These are phyloP conservation scores for Aegilops speltoides DNA, from an alignment of 176 grass and related monocot species.

Conservation along the genomic window DNA sequence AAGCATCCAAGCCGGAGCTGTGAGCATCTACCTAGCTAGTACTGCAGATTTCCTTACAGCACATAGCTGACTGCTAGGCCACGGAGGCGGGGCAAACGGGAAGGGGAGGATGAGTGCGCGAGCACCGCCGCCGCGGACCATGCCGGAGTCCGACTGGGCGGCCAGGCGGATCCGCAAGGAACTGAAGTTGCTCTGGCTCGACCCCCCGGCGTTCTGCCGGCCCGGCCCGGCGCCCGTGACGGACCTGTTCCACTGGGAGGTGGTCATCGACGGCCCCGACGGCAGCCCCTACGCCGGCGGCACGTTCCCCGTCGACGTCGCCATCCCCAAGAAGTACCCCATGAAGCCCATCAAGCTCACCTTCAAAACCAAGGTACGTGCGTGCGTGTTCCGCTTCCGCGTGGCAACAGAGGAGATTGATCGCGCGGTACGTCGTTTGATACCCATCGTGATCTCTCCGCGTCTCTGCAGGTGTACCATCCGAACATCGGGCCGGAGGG, in stretches of 20 bases:
- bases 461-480: background rate
- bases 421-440: too few species aligned
- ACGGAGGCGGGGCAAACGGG: background rate
- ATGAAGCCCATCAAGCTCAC: background rate
- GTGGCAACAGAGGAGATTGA: background rate
- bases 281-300: conserved; percentile 45
- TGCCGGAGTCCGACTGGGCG: background rate
- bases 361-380: conserved; percentile 41
- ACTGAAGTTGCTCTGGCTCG: background rate
- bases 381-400: too few species aligned
- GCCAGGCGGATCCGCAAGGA: conserved; percentile 8
- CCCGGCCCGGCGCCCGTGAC: conserved; percentile 7
- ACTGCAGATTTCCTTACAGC: background rate
- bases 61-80: too few species aligned
- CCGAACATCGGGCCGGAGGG: conserved; percentile 9
- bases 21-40: background rate
- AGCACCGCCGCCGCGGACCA: background rate
- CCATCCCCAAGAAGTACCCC: background rate
- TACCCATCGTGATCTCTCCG: too few species aligned
- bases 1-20: background rate
- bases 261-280: conserved; percentile 35
- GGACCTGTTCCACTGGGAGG: conserved; percentile 41
- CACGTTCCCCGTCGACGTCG: conserved; percentile 26
- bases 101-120: background rate
- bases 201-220: conserved; percentile 34